phyloP scores from a whole-genome alignment of 202 grass and related monocot species.

The Setaria viridis region DNA sequence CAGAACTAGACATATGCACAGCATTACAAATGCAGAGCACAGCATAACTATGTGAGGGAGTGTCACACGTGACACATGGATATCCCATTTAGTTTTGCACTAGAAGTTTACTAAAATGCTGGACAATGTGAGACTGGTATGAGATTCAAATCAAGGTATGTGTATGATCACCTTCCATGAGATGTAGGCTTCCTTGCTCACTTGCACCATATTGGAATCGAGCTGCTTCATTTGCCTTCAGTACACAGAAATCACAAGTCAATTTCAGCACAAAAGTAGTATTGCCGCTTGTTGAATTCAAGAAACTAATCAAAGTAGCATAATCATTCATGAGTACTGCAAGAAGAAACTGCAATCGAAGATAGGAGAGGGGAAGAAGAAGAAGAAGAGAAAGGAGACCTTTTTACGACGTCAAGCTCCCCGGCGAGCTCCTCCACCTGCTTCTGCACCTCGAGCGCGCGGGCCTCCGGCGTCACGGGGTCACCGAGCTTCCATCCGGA shows the following conservation, averaged over 20 bases:
- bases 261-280: constrained; percentile 7
- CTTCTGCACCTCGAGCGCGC: constrained; percentile 38
- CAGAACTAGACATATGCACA: background rate
- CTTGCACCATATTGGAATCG: constrained; percentile 36
- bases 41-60: background rate
- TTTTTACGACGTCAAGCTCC: constrained; percentile 63
- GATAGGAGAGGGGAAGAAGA: background rate
- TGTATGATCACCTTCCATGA: constrained; percentile 48
- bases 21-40: background rate
- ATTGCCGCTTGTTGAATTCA: background rate
- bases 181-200: constrained; percentile 40
- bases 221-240: constrained; percentile 52
- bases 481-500: constrained; percentile 84
- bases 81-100: background rate
- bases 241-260: constrained; percentile 38
- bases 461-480: constrained; percentile 38
- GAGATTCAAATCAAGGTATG: background rate
- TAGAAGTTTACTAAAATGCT: background rate
- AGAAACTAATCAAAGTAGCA: background rate
- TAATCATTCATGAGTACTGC: background rate
- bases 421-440: constrained; percentile 46
- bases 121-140: background rate
- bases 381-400: constrained; percentile 30
- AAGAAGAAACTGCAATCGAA: background rate
- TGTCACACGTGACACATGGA: background rate